Base-by-base conservation (phyloP, 164 flowering plant species). In the Litsea cubeba region DNA sequence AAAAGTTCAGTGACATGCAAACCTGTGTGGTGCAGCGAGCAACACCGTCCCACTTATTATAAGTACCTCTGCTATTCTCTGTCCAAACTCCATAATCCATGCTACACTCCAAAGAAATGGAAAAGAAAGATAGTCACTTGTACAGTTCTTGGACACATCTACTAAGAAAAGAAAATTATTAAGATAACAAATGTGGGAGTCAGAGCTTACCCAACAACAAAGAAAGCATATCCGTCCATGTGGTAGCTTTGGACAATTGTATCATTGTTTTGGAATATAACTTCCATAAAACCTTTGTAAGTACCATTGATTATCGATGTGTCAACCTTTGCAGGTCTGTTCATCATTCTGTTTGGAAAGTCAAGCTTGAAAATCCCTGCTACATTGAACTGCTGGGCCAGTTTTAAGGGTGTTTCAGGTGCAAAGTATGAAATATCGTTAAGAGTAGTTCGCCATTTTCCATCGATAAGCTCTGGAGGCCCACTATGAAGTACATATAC, bases 31-130 rank as follows among this genome's bases (percentile, higher is more conserved):
- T 86, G 81, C 85, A 76, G 35, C 98, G 94, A 72, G 98, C 94
- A 79, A 94, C 97, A 18, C 95, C 94, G 79, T 94, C 98, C 94
- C 97, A 89, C 81, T 94, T 94, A 88, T 94, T 94, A 82, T 90
- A 94, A 62, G 85, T 88, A 80, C 84, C 78, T 81, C 97, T 80
- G 84, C 98, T 94, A 76, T 89, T 90, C 79, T 92, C 98, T 32
- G 96, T 88, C 98, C 98, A 94, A 15, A 82, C 71, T 50, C 98
- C 98, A 66, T 77, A 89, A 79, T 92, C 98, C 98, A 94, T 94
- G 24, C 98, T 90, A 69, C 73, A 81, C 25, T n/a, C n/a, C 69
- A 73, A 54, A 40, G 46, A 40, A 40, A 75, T 54, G 15, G 46
- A 79, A 80, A 58, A 20, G 62, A 32, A 50, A 11, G 28, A 17